phyloP scores from a whole-genome alignment of 495 filamentous ascomycete genomes.

The Hyaloscypha bicolor region DNA sequence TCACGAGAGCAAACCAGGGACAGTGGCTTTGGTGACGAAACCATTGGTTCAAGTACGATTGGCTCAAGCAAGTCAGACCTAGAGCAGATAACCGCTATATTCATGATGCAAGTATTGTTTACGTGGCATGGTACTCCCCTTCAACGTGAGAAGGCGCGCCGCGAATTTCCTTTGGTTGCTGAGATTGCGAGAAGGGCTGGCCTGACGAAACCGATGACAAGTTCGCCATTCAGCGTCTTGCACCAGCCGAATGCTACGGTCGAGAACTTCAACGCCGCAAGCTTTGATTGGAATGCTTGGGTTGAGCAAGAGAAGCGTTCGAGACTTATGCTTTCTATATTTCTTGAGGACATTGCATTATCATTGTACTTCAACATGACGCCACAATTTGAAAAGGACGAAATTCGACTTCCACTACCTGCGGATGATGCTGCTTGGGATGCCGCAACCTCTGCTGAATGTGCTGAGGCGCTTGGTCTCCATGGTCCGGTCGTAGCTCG shows the following conservation, averaged over 20 bases:
- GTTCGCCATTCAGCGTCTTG: constrained; percentile 42
- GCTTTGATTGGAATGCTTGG: constrained; percentile 64
- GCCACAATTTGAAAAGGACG: constrained; percentile 56
- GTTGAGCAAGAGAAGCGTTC: constrained; percentile 68
- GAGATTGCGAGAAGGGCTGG: constrained; percentile 51
- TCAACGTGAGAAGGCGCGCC: constrained; percentile 57
- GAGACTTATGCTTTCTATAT: constrained; percentile 61
- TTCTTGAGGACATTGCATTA: constrained; percentile 57
- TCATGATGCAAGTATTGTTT: constrained; percentile 56
- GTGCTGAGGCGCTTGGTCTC: constrained; percentile 62
- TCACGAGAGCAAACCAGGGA: constrained; percentile 37
- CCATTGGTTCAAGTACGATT: constrained; percentile 35
- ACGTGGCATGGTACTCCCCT: constrained; percentile 64
- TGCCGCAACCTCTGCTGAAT: constrained; percentile 52
- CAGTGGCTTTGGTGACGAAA: constrained; percentile 37
- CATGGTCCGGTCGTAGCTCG: constrained; percentile 48
- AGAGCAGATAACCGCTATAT: constrained; percentile 62
- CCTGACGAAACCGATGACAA: constrained; percentile 49
- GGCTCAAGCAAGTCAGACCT: constrained; percentile 43
- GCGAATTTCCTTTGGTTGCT: constrained; percentile 53
- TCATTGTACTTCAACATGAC: constrained; percentile 66
- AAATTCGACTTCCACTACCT: constrained; percentile 62
- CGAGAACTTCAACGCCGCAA: constrained; percentile 38
- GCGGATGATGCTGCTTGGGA: constrained; percentile 71
- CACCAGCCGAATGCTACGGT: constrained; percentile 45